Base-by-base conservation (phyloP, 495 filamentous ascomycete species). In the Xylaria cubensis region DNA sequence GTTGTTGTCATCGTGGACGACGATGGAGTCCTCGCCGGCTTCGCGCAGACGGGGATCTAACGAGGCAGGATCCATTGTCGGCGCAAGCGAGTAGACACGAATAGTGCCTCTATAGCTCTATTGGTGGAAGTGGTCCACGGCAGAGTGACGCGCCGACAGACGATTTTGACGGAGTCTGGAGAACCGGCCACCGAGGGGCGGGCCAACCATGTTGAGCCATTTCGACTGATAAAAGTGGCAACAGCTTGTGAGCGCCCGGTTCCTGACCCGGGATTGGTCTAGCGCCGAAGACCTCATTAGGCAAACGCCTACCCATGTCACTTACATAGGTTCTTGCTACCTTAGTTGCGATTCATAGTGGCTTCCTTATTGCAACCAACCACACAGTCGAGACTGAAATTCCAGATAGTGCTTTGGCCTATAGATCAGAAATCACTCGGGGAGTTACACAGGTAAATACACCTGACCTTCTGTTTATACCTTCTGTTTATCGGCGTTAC, bases 41-140 rank as follows among this genome's bases (percentile, higher is more conserved):
- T 74, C 77, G 34, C 75, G 77, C 62, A 76, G 75, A 68, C 75
- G 75, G 58, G 75, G 74, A 63, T 79, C 75, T 61, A 79, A 74
- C 50, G 64, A 48, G 26, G 74, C 75, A 9, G 77, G 72, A 73
- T 75, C 77, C 74, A 78, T 77, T 69, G 41, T 53, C 56, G 58
- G 68, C 56, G 44, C 4, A 58, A 24, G 42, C 53, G 41, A 32
- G 68, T 24, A 55, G 56, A 51, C 56, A 24, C 5, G 34, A 67
- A 67, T 67, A 53, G 50, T 24, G 34, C 50, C 34, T 67, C 44
- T 26, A 34, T 32, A 17, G 53, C 53, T 56, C 53, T 55, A 56
- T 56, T 56, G 53, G 53, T 56, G 53, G 53, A 56, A 29, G 42
- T 36, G 46, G 44, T 50, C 64, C 64, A 53, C 64, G 64, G 64